Base-by-base conservation (phyloP, 495 filamentous ascomycete species). In the Aspergillus egyptiacus region DNA sequence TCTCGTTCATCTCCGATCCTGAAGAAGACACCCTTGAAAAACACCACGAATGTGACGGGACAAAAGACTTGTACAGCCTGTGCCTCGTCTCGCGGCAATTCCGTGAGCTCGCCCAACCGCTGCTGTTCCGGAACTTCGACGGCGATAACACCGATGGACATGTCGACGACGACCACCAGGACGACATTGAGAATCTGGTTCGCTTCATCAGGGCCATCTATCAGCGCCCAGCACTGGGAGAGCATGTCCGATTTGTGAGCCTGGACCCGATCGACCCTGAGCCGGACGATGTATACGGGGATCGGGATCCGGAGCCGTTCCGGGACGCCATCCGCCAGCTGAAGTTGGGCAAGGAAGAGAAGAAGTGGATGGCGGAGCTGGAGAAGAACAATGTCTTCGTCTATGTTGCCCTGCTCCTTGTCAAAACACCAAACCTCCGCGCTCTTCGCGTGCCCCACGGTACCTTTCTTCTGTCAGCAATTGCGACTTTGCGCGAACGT, bases 31-130 rank as follows among this genome's bases (percentile, higher is more conserved):
- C 17, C 10, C 8, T 34, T 2, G 25, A 35, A 1, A 27, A 11
- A 10, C 42, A 52, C 6, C 30, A 30, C 8, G 11, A 30, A 13
- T 35, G 18, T 9, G 33, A 24, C 11, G 10, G 4, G 8, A 32
- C 25, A 1, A 19, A 13, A 3, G 17, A 33, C 14, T 11, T 66
- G 14, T 39, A 20, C 39, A 48, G 51, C 18, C 6, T 51, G 4
- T 66, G 60, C 22, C 46, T 63, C 19, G 63, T 66, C 25, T 61
- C 56, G 2, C 54, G 43, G 8, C 17, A 18, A 20, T 57, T 58
- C 8, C 53, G 58, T 7, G 54, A 56, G 4, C 18, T 63, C 6
- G 60, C 54, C 1, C 60, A 66, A 32, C 60, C 63, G 32, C 43
- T 63, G 14, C 38, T 66, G 18, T 61, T 58, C 25, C 43, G 32